These are phyloP conservation scores for Cyclaneusma minus DNA, from an alignment of 2,329 filamentous ascomycete genomes.

Conservation along the genomic window DNA sequence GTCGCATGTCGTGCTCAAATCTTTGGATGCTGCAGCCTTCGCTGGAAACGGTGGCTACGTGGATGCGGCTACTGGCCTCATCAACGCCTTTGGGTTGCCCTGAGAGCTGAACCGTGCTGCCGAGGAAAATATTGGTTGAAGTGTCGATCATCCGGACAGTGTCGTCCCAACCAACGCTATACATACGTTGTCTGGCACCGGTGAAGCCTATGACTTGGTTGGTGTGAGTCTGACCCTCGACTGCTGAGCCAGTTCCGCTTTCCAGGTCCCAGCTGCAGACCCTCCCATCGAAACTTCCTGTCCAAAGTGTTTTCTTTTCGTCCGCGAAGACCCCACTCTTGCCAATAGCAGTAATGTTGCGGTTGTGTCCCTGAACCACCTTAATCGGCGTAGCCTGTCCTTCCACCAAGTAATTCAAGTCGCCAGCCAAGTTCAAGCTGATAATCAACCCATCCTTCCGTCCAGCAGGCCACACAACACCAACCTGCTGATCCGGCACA, in stretches of 20 bases:
- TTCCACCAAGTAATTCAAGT: conserved; percentile 75
- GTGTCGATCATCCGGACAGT: conserved; percentile 67
- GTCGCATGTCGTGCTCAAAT: conserved; percentile 41
- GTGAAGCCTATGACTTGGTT: conserved; percentile 74
- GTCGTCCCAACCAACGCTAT: conserved; percentile 90
- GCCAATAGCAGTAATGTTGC: conserved; percentile 68
- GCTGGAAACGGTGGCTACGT: conserved; percentile 35
- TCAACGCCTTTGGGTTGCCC: conserved; percentile 70
- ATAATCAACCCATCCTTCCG: conserved; percentile 78
- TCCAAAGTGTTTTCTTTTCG: conserved; percentile 48
- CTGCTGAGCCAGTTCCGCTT: conserved; percentile 49
- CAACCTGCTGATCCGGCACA: conserved; percentile 78
- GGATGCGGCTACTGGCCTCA: conserved; percentile 30
- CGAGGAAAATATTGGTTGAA: conserved; percentile 59
- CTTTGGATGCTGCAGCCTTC: too few species aligned
- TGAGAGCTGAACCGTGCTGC: conserved; percentile 47
- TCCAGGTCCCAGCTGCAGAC: conserved; percentile 71
- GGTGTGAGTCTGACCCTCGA: conserved; percentile 70
- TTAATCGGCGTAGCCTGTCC: conserved; percentile 53
- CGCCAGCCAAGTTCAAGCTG: conserved; percentile 73
- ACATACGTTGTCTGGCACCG: conserved; percentile 46
- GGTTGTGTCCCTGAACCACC: conserved; percentile 77
- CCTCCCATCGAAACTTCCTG: conserved; percentile 83
- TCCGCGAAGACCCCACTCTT: conserved; percentile 36
- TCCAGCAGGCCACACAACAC: conserved; percentile 76